Conservation (phyloP, 306 rosid genomes). For the Pueraria montana region DNA sequence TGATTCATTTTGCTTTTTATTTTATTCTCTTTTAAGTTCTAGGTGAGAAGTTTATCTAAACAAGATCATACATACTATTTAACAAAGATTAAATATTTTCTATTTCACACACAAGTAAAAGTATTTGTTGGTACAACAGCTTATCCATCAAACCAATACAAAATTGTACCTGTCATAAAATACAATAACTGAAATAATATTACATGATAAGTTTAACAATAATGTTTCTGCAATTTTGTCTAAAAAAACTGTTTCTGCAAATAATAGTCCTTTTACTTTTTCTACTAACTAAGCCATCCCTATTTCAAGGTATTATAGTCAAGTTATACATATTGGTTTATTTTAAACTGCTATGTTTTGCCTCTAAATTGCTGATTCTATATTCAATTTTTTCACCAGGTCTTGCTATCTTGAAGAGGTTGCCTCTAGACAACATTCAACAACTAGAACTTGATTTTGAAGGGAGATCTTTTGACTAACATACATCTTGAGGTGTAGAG, state of each 20-base stretch:
- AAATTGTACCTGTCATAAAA: conserved; percentile 16
- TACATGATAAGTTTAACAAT: not conserved
- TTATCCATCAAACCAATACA: conserved; percentile 19
- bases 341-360: not conserved
- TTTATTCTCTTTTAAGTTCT: not conserved
- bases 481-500: conserved; percentile 14
- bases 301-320: not conserved
- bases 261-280: not conserved
- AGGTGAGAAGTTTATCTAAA: not conserved
- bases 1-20: not conserved
- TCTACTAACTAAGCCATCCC: not conserved
- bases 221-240: not conserved
- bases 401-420: conserved; percentile 65
- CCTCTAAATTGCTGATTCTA: conserved; percentile 9
- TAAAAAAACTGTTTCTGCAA: not conserved
- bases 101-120: not conserved
- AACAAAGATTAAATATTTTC: no score
- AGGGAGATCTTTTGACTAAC: conserved; percentile 42
- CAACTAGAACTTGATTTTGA: conserved; percentile 54
- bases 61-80: not conserved
- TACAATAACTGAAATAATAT: not conserved
- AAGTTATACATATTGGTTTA: not conserved
- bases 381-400: conserved; percentile 50
- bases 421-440: conserved; percentile 56
- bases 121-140: not conserved